Evolutionary conservation across 441 rosid genomes (phyloP).

Genomic region (Kokia cookei): DNA sequence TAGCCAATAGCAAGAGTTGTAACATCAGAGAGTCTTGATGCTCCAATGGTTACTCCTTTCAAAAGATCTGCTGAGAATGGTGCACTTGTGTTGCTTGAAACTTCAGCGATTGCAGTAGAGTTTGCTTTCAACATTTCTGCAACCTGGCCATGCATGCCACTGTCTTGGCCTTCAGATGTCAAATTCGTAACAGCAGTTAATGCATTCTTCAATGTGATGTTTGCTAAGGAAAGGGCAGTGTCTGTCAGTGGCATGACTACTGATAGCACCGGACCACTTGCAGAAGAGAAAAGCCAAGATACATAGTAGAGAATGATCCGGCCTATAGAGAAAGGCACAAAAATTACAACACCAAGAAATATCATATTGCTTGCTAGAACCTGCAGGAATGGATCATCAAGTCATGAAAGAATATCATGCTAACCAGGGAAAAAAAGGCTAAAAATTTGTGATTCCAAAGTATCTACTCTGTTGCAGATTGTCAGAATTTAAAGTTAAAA

Average conservation of each 20-base stretch:
- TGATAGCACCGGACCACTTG: conserved; percentile 66
- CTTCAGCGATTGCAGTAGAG: conserved; percentile 49
- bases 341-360: conserved; percentile 92
- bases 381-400: conserved; percentile 31
- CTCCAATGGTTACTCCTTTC: conserved; percentile 51
- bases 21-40: conserved; percentile 89
- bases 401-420: neutral
- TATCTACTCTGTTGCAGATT: neutral
- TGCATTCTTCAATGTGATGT: conserved; percentile 64
- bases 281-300: conserved; percentile 82
- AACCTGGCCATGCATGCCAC: conserved; percentile 52
- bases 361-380: conserved; percentile 98
- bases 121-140: conserved; percentile 61
- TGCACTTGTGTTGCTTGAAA: conserved; percentile 44
- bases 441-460: neutral
- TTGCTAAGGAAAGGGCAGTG: conserved; percentile 65
- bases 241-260: conserved; percentile 62
- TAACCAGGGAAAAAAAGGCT: neutral
- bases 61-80: conserved; percentile 55
- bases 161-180: conserved; percentile 66
- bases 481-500: neutral
- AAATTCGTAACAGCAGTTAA: conserved; percentile 69
- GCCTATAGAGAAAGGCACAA: conserved; percentile 92
- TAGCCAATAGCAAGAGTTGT: conserved; percentile 94
- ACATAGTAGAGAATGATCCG: conserved; percentile 59